Conservation (phyloP, 805 yeast genomes). For the Suhomyces kilbournensis region DNA sequence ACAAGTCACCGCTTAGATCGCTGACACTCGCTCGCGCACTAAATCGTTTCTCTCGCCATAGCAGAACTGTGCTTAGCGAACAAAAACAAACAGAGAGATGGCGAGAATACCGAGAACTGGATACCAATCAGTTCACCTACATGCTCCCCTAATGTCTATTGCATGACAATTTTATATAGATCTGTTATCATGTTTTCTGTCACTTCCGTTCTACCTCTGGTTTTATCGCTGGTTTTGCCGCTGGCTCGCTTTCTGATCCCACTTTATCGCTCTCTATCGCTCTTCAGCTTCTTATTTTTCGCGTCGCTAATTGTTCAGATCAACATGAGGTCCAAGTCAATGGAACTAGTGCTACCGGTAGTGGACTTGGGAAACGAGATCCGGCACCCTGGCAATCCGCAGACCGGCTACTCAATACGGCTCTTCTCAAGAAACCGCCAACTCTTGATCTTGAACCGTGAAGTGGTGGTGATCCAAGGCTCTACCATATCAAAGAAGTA, state of each 20-base stretch:
- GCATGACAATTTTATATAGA: background rate
- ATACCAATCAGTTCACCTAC: background rate
- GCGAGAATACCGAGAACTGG: background rate
- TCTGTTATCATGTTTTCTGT: background rate
- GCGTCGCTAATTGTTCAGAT: background rate
- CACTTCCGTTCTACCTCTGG: background rate
- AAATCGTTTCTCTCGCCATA: background rate
- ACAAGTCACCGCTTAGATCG: no score
- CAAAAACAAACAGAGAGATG: background rate
- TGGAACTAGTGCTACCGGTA: constrained; percentile 27
- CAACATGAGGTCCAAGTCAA: constrained; percentile 2
- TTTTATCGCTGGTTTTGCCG: background rate
- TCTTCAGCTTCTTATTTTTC: background rate
- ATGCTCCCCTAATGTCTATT: background rate
- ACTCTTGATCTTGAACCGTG: constrained; percentile 33
- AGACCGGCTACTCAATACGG: constrained; percentile 14
- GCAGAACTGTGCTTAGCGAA: background rate
- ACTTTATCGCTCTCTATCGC: background rate
- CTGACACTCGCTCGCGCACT: background rate
- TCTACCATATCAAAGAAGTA: constrained; percentile 45
- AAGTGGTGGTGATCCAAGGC: constrained; percentile 53
- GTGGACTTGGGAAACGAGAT: constrained; percentile 28
- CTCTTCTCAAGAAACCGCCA: constrained; percentile 26
- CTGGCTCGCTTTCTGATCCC: no score
- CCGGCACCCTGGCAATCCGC: constrained; percentile 17